phyloP scores from a whole-genome alignment of 768 basidiomycete genomes.

The Amanita exitialis region DNA sequence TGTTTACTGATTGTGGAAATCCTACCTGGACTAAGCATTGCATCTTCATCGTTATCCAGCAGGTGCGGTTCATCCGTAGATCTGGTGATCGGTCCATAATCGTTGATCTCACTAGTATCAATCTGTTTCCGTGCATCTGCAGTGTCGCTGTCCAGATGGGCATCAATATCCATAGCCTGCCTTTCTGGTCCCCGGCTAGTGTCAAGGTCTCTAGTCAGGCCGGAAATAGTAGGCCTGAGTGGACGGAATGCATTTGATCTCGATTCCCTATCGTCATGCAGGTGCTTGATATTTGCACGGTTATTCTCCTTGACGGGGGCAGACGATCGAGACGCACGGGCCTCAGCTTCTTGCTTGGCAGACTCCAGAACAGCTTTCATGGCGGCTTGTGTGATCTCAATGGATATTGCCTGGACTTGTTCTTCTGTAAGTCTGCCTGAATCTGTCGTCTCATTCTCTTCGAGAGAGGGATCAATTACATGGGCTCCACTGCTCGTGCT shows the following conservation, averaged over 20 bases:
- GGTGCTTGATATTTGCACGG: not conserved
- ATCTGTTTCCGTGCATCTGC: constrained; percentile 6
- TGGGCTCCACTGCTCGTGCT: constrained; percentile 3
- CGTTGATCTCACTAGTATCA: constrained; percentile 13
- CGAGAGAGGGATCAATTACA: constrained; percentile 18
- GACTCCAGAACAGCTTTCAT: constrained; percentile 25
- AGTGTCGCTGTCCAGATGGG: constrained; percentile 1
- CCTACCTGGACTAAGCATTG: constrained; percentile 61
- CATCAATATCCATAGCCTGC: not conserved
- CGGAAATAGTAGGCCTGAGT: not conserved
- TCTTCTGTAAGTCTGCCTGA: constrained; percentile 15
- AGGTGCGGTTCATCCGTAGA: constrained; percentile 36
- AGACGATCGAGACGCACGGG: constrained; percentile 4
- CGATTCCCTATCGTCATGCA: not conserved
- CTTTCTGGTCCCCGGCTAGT: not conserved
- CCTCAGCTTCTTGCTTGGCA: constrained; percentile 15
- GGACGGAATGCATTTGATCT: not conserved
- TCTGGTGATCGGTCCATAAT: constrained; percentile 23
- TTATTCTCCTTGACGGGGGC: not conserved
- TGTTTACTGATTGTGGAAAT: constrained; percentile 4
- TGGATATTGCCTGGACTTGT: constrained; percentile 12
- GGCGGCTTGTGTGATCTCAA: constrained; percentile 16
- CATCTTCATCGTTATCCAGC: constrained; percentile 53
- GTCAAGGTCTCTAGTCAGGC: not conserved
- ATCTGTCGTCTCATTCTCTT: constrained; percentile 10